Percentiles rank a stretch among this genome's conserved stretches.
phyloP scores from a whole-genome alignment of 2,329 filamentous ascomycete genomes.

The Pseudogymnoascus pannorum region DNA sequence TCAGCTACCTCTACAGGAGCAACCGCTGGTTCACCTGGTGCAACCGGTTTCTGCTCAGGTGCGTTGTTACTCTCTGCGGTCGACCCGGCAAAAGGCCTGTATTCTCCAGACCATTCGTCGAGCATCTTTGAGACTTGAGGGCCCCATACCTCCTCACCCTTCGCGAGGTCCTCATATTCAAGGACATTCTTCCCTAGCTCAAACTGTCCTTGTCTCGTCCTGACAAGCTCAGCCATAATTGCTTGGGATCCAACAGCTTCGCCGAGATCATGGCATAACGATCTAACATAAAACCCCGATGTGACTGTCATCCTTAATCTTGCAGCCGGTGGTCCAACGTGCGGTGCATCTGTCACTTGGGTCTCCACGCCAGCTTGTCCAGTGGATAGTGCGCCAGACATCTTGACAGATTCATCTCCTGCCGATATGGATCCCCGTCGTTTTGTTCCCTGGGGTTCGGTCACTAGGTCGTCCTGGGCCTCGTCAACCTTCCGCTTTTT shows the following conservation, averaged over 20 bases:
- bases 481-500: slow-evolving; percentile 27
- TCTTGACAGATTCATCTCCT: slow-evolving; percentile 18
- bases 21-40: neutral
- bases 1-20: neutral
- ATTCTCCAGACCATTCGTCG: slow-evolving; percentile 25
- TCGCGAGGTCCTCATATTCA: slow-evolving; percentile 67
- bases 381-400: slow-evolving; percentile 27
- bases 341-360: slow-evolving; percentile 11
- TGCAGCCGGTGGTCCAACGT: slow-evolving; percentile 63
- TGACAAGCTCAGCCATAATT: slow-evolving; percentile 77
- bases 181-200: slow-evolving; percentile 66
- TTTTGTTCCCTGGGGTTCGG: slow-evolving; percentile 23
- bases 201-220: slow-evolving; percentile 77
- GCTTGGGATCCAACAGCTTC: slow-evolving; percentile 72
- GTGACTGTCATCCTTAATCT: slow-evolving; percentile 86
- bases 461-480: slow-evolving; percentile 26
- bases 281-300: slow-evolving; percentile 94
- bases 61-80: slow-evolving; percentile 4
- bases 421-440: slow-evolving; percentile 15
- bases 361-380: slow-evolving; percentile 17
- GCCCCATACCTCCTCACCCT: slow-evolving; percentile 76
- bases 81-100: slow-evolving; percentile 10
- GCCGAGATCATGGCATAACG: slow-evolving; percentile 86
- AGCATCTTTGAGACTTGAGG: slow-evolving; percentile 60
- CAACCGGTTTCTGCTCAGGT: neutral